phyloP scores from a whole-genome alignment of 164 flowering plant species.

The Cinnamomum chago region DNA sequence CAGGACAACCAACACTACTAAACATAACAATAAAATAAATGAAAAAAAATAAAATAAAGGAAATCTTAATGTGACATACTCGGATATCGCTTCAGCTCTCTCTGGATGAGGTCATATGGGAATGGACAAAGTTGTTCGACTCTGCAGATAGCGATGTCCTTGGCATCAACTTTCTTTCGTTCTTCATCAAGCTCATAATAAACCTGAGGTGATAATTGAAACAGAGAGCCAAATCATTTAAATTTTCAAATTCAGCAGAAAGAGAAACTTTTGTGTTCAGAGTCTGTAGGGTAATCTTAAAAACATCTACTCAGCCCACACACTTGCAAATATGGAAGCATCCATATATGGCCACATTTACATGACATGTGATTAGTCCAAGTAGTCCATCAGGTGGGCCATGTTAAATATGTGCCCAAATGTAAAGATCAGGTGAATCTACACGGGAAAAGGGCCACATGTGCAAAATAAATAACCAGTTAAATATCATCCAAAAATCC shows the following conservation, averaged over 20 bases:
- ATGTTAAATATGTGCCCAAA: not conserved
- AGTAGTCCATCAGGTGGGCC: not conserved
- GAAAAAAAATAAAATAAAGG: not conserved
- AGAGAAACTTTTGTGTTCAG: too few species aligned
- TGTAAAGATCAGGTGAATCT: not conserved
- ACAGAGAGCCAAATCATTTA: not conserved
- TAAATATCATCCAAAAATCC: not conserved
- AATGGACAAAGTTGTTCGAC: constrained; percentile 97
- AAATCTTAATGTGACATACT: constrained; percentile 39
- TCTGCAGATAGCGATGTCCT: constrained; percentile 90
- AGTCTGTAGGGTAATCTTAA: too few species aligned
- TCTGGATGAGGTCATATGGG: constrained; percentile 89
- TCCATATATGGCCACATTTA: too few species aligned
- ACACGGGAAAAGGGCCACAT: not conserved
- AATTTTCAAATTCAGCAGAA: not conserved
- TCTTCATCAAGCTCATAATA: constrained; percentile 93
- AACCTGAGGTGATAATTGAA: constrained; percentile 36
- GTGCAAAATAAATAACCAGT: not conserved
- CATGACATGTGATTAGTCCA: not conserved
- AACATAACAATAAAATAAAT: not conserved
- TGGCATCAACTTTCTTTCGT: constrained; percentile 50
- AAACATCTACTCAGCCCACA: too few species aligned
- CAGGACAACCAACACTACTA: too few species aligned
- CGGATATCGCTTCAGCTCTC: constrained; percentile 93
- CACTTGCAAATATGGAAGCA: too few species aligned